Evolutionary conservation across 768 basidiomycete species (phyloP), one percentile per base, ranked within the genome.

Genomic region (Phlegmacium glaucopus): DNA sequence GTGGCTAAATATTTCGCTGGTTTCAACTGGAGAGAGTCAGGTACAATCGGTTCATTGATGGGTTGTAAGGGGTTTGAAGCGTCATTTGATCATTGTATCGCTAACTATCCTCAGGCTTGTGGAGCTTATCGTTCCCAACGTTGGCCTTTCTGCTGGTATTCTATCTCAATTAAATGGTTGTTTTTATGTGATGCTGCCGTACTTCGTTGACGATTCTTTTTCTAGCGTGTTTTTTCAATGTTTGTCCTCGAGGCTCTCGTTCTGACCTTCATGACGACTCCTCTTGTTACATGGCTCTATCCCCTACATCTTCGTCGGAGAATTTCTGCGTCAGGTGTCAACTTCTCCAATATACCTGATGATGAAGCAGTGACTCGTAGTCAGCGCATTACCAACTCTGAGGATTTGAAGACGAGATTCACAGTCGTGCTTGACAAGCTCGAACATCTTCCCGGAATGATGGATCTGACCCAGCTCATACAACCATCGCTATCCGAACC

Each of bases 71-170:
- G 92, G 87, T 87, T 47, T 29, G 73, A 57, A 9, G n/a, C 7
- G 28, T 34, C 42, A 10, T 25, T 22, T 45, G 43, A 13, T 9
- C 9, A n/a, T 12, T 42, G 4, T 13, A 51, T 50, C 17, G n/a
- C 12, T 15, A 26, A 16, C 5, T 13, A 6, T n/a, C 32, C 35
- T 13, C 39, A 90, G 87, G 17, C 75, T 96, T 5, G 88, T 97
- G 9, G 94, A 96, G 60, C 74, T 97, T 13, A 96, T 98, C 57
- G 94, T 98, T 4, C 82, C 98, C 52, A 99, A 98, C 58, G 90
- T 98, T 52, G 94, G 95, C 3, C 72, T 95, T 2, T 71, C 77
- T 2, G 92, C 90, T 3, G 80, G 82, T 0, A 93, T 95, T 42
- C 72, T 98, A 17, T 77, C 83, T 1, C 74, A 58, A 48, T 78